Conservation (phyloP, 2,329 filamentous ascomycete genomes). For the Botrytis sinoallii region DNA sequence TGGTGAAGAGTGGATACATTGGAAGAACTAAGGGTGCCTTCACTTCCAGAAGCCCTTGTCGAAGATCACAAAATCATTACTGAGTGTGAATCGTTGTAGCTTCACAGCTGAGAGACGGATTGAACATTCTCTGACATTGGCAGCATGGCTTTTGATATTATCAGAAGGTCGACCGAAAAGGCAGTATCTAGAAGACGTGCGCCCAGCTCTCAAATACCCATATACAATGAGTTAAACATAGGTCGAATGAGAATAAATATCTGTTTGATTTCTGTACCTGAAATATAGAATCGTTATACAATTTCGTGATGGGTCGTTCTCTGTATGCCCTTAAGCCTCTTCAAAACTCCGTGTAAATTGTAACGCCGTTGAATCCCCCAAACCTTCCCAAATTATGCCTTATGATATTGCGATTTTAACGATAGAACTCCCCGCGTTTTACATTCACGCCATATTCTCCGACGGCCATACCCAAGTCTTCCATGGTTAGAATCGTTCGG, state of each 20-base stretch:
- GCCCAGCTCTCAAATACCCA: not conserved
- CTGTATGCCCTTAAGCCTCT: constrained; percentile 5
- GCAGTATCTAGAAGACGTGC: not conserved
- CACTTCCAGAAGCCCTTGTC: not conserved
- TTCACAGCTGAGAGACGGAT: not conserved
- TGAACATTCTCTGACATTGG: not conserved
- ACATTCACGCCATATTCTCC: constrained; percentile 97
- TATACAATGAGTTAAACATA: not conserved
- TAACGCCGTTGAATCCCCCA: constrained; percentile 23
- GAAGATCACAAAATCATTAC: not conserved
- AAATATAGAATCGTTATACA: constrained; percentile 15
- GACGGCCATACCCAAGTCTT: constrained; percentile 96
- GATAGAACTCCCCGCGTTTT: constrained; percentile 95
- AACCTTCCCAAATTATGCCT: constrained; percentile 1
- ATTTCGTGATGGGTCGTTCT: constrained; percentile 18
- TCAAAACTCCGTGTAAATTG: not conserved
- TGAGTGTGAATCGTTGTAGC: not conserved
- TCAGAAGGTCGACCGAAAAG: not conserved
- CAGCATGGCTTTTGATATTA: not conserved
- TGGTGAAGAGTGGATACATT: not conserved
- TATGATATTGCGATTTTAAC: constrained; percentile 46
- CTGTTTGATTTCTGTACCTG: not conserved
- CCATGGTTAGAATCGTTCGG: constrained; percentile 94
- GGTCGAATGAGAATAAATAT: not conserved
- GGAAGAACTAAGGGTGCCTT: not conserved